phyloP scores from a whole-genome alignment of 352 stramenopile genomes.

The Phytophthora pisi region DNA sequence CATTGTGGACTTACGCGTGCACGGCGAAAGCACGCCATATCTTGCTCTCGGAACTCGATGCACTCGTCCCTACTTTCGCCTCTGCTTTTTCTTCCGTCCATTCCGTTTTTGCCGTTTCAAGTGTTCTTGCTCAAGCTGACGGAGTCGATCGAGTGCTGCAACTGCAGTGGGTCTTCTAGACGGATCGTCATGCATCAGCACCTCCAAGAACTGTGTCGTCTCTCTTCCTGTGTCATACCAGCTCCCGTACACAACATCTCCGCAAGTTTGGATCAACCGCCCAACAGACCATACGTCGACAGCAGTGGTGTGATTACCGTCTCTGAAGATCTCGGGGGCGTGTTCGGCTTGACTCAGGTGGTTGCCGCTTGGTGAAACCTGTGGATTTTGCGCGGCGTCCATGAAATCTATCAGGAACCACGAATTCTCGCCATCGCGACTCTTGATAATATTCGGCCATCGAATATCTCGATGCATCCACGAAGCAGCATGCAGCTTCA shows the following conservation, averaged over 20 bases:
- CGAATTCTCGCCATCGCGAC: slow-evolving; percentile 15
- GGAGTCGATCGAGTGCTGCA: slow-evolving; percentile 24
- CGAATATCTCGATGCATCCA: slow-evolving; percentile 38
- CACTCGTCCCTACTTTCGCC: neutral
- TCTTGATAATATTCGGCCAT: slow-evolving; percentile 34
- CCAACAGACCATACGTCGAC: slow-evolving; percentile 29
- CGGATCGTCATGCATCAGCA: slow-evolving; percentile 23
- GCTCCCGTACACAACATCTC: slow-evolving; percentile 11
- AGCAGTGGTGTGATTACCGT: slow-evolving; percentile 17
- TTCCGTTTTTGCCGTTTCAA: slow-evolving; percentile 18
- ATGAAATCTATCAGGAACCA: slow-evolving; percentile 38
- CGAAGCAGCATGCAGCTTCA: slow-evolving; percentile 27
- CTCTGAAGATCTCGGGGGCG: slow-evolving; percentile 28
- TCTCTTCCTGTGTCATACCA: slow-evolving; percentile 21
- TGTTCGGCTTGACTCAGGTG: slow-evolving; percentile 17
- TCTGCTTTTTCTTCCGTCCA: slow-evolving; percentile 13
- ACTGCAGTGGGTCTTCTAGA: slow-evolving; percentile 21
- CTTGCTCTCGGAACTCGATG: too few relatives aligned
- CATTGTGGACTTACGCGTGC: too few relatives aligned
- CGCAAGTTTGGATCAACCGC: slow-evolving; percentile 18
- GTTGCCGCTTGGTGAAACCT: slow-evolving; percentile 17
- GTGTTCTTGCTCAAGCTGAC: slow-evolving; percentile 34
- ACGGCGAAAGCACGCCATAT: too few relatives aligned
- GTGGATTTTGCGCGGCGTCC: slow-evolving; percentile 24
- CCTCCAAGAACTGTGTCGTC: slow-evolving; percentile 17